Conservation (phyloP, 2,329 filamentous ascomycete species). For the Diaporthe longicolla region DNA sequence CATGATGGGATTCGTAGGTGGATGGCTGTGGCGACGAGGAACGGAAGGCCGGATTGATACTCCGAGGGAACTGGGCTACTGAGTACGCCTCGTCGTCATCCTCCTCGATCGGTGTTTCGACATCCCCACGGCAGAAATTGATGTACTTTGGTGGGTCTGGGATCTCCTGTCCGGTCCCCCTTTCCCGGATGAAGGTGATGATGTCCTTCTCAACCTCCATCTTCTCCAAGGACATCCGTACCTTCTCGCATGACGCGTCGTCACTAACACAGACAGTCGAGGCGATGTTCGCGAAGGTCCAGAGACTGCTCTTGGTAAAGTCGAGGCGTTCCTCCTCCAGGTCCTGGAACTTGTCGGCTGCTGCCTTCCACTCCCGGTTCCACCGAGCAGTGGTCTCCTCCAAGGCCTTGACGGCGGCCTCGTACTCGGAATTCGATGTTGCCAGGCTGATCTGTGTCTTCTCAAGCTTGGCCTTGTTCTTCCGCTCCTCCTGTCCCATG, state of each 20-base stretch:
- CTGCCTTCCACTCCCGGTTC: constrained; percentile 99
- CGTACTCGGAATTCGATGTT: constrained; percentile 92
- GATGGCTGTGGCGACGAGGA: constrained; percentile 97
- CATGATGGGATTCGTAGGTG: constrained; percentile 91
- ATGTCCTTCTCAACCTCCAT: constrained; percentile 99
- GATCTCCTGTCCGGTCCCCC: constrained; percentile 95
- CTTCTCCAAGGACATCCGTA: constrained; percentile 90
- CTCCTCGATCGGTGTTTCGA: constrained; percentile 84
- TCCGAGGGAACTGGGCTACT: constrained; percentile 94
- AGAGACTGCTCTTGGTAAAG: constrained; percentile 97
- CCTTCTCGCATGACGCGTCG: constrained; percentile 96
- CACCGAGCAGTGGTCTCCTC: constrained; percentile 96
- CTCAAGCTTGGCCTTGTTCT: constrained; percentile 98
- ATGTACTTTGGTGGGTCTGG: constrained; percentile 98
- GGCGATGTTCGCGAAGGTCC: constrained; percentile 97
- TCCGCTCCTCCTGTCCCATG: constrained; percentile 98
- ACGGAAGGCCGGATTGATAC: constrained; percentile 95
- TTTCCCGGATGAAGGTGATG: constrained; percentile 85
- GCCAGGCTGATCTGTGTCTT: constrained; percentile 98
- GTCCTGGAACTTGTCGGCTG: constrained; percentile 99
- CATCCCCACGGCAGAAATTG: constrained; percentile 95
- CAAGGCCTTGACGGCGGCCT: constrained; percentile 90
- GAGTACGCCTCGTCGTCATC: constrained; percentile 88
- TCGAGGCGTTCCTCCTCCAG: constrained; percentile 97
- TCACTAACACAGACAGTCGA: constrained; percentile 98